phyloP scores from a whole-genome alignment of 345 rosid genomes.

The Syzygium oleosum region DNA sequence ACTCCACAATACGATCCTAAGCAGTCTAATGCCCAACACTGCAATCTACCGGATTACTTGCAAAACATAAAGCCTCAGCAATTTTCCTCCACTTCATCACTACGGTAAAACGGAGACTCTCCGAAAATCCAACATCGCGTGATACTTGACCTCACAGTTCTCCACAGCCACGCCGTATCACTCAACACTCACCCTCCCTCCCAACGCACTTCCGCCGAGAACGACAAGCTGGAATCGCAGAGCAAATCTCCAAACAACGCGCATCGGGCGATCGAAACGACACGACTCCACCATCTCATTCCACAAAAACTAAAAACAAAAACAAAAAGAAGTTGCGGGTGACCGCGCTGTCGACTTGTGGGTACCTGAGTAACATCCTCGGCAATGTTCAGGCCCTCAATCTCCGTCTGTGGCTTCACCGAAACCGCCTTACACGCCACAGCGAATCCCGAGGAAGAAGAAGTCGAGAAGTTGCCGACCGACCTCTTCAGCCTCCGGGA shows the following conservation, averaged over 20 bases:
- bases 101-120: background rate
- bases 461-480: conserved; percentile 15
- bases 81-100: background rate
- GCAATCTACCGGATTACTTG: background rate
- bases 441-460: conserved; percentile 20
- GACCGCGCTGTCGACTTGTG: background rate
- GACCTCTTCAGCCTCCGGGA: background rate
- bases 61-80: background rate
- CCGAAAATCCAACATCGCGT: background rate
- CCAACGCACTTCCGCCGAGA: background rate
- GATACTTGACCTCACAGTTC: background rate
- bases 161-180: background rate
- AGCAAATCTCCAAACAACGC: background rate
- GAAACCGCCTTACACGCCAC: conserved; percentile 66
- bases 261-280: background rate
- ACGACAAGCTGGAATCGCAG: background rate
- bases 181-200: background rate
- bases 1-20: background rate
- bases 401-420: conserved; percentile 39
- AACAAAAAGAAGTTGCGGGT: background rate
- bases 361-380: conserved; percentile 72
- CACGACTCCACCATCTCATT: background rate
- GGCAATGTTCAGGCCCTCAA: conserved; percentile 79
- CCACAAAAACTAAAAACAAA: background rate
- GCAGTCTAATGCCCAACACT: background rate